Conservation (phyloP, 2,329 filamentous ascomycete genomes). For the Neophaeococcomyces mojaviensis region DNA sequence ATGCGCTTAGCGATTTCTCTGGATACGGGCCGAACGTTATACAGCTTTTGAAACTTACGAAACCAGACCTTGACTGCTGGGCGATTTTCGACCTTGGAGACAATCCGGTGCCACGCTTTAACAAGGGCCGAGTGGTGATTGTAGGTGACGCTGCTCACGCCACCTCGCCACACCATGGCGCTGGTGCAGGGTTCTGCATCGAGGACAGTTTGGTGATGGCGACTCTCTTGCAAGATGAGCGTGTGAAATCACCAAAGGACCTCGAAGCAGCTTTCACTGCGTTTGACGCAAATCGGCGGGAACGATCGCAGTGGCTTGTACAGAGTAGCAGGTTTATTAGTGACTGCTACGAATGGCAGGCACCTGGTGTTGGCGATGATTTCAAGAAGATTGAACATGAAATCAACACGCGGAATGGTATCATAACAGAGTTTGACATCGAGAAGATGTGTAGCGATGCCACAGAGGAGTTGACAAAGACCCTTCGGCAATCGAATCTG, state of each 20-base stretch:
- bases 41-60: conserved; percentile 24
- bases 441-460: conserved; percentile 25
- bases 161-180: conserved; percentile 36
- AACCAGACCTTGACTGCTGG: conserved; percentile 29
- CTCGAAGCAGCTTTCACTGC: conserved; percentile 26
- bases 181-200: conserved; percentile 29
- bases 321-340: conserved; percentile 29
- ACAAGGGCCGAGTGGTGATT: conserved; percentile 29
- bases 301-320: conserved; percentile 29
- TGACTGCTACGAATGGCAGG: conserved; percentile 29
- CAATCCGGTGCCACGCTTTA: conserved; percentile 31
- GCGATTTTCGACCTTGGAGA: conserved; percentile 35
- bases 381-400: conserved; percentile 32
- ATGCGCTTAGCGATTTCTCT: conserved; percentile 19
- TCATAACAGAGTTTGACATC: conserved; percentile 23
- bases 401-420: conserved; percentile 27
- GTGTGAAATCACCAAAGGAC: conserved; percentile 18
- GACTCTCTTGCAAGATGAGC: conserved; percentile 22
- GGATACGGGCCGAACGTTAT: conserved; percentile 20
- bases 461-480: conserved; percentile 16
- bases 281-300: conserved; percentile 24
- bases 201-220: conserved; percentile 29
- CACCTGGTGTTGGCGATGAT: conserved; percentile 27
- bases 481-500: conserved; percentile 8
- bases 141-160: conserved; percentile 37